A percentile compares a stretch with the other conserved stretches of the same genome.
These are phyloP conservation scores for Scheffersomyces quercinus DNA, from an alignment of 1,139 yeast species.

Conservation along the genomic window DNA sequence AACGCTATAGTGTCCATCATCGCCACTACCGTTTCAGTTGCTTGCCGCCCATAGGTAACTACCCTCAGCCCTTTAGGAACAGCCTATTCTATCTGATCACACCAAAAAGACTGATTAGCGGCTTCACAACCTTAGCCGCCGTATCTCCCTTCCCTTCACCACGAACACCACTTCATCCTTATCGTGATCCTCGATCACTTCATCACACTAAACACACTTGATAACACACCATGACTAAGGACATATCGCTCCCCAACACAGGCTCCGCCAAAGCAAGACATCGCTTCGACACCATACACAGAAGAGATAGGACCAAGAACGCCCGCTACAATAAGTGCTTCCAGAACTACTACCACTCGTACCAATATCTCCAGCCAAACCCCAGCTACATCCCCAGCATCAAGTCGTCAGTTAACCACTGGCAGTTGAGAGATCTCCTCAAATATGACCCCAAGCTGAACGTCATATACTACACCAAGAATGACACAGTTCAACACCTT, in stretches of 20 bases:
- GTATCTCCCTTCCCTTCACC: too few relatives aligned
- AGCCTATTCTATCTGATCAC: too few relatives aligned
- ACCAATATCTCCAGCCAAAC: conserved; percentile 37
- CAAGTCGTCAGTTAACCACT: conserved; percentile 54
- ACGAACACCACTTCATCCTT: too few relatives aligned
- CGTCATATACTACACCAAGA: conserved; percentile 33
- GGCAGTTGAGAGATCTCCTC: conserved; percentile 84
- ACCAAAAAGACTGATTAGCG: too few relatives aligned
- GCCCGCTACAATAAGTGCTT: conserved; percentile 35
- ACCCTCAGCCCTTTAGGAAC: too few relatives aligned
- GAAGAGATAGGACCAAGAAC: conserved; percentile 5
- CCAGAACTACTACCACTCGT: conserved; percentile 48
- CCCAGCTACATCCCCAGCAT: conserved; percentile 38
- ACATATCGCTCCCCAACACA: conserved; percentile 2
- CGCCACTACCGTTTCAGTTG: too few relatives aligned
- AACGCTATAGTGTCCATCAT: too few relatives aligned
- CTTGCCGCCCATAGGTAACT: too few relatives aligned
- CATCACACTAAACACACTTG: too few relatives aligned
- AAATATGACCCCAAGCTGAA: conserved; percentile 39
- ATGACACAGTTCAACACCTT: conserved; percentile 30
- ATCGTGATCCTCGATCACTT: too few relatives aligned
- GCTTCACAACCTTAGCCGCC: too few relatives aligned
- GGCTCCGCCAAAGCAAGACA: conserved; percentile 4
- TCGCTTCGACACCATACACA: not conserved
- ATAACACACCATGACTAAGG: conserved; percentile 7